These are phyloP conservation scores for Epichloe gansuensis DNA, from an alignment of 2,329 filamentous ascomycete genomes.

Conservation along the genomic window DNA sequence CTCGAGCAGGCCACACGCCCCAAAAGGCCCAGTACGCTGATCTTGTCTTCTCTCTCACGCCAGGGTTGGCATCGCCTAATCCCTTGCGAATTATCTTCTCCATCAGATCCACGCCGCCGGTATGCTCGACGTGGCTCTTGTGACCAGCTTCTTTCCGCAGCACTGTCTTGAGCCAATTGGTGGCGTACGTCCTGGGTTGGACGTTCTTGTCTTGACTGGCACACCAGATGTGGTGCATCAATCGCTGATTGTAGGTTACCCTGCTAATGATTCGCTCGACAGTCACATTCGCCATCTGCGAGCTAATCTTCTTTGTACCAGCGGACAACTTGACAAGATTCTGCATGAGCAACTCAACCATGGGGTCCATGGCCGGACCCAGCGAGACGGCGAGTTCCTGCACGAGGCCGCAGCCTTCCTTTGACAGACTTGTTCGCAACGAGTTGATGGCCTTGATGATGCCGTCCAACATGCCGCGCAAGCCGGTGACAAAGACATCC, in stretches of 20 bases:
- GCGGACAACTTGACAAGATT: conserved; percentile 80
- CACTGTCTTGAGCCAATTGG: conserved; percentile 74
- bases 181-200: conserved; percentile 65
- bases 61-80: conserved; percentile 78
- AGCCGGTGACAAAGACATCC: conserved; percentile 52
- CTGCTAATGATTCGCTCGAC: conserved; percentile 71
- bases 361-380: conserved; percentile 68
- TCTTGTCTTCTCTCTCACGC: conserved; percentile 76
- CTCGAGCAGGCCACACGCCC: conserved; percentile 62
- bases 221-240: conserved; percentile 73
- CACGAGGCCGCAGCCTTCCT: conserved; percentile 69
- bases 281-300: conserved; percentile 67
- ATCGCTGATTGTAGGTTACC: conserved; percentile 64
- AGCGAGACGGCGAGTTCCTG: conserved; percentile 72
- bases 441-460: conserved; percentile 78
- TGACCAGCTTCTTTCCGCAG: conserved; percentile 65
- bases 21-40: conserved; percentile 78
- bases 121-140: conserved; percentile 72
- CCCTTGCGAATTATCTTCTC: conserved; percentile 86
- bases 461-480: conserved; percentile 69
- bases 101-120: conserved; percentile 67
- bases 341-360: conserved; percentile 84
- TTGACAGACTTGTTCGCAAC: conserved; percentile 77
- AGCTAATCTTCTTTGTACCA: conserved; percentile 83
- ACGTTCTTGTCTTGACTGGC: conserved; percentile 91